These are phyloP conservation scores for Candida germanica DNA, from an alignment of 805 yeast genomes.

Conservation along the genomic window DNA sequence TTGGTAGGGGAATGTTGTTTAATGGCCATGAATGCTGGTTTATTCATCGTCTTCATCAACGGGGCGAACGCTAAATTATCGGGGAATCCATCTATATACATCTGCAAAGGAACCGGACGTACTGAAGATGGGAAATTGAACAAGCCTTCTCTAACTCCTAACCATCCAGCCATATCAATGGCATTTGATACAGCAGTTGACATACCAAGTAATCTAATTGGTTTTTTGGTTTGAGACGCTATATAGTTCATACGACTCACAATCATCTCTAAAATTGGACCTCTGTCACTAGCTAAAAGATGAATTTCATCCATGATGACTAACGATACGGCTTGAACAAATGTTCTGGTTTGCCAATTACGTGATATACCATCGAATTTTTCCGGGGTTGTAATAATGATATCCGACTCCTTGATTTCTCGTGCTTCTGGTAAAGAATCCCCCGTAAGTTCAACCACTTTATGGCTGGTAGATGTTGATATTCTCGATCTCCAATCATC, in stretches of 20 bases:
- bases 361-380: conserved; percentile 86
- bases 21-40: conserved; percentile 88
- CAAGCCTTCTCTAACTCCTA: conserved; percentile 68
- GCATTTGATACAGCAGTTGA: conserved; percentile 88
- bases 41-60: conserved; percentile 83
- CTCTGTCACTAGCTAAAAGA: conserved; percentile 79
- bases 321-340: conserved; percentile 70
- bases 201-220: conserved; percentile 69
- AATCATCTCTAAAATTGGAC: conserved; percentile 84
- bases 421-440: conserved; percentile 73
- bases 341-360: conserved; percentile 76
- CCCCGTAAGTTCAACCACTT: conserved; percentile 77
- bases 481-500: conserved; percentile 71
- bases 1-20: conserved; percentile 84
- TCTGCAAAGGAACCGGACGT: conserved; percentile 80
- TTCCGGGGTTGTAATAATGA: conserved; percentile 81
- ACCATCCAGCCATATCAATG: conserved; percentile 82
- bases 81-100: conserved; percentile 85
- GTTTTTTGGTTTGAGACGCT: conserved; percentile 55
- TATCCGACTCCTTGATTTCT: conserved; percentile 66
- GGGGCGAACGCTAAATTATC: conserved; percentile 80
- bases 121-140: conserved; percentile 81
- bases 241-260: conserved; percentile 83
- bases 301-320: conserved; percentile 87
- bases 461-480: conserved; percentile 42